phyloP scores from a whole-genome alignment of 2,329 filamentous ascomycete genomes.

The Sporothrix brunneoviolacea region DNA sequence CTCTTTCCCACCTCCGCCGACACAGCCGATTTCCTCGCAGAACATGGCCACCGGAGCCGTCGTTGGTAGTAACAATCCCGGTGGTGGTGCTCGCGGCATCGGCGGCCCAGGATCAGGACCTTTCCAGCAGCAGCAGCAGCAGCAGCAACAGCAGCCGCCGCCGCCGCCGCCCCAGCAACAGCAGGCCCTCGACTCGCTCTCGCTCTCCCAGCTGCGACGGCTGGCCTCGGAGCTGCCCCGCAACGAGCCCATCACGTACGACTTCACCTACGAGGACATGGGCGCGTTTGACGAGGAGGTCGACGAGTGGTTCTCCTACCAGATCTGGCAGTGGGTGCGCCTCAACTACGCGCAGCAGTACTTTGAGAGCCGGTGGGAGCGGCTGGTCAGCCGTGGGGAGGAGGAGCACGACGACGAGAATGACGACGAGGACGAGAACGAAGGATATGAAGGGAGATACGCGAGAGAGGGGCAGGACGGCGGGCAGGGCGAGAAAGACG shows the following conservation, averaged over 20 bases:
- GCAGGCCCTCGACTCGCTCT: slow-evolving; percentile 58
- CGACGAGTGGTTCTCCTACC: slow-evolving; percentile 96
- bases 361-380: slow-evolving; percentile 71
- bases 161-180: neutral
- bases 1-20: slow-evolving; percentile 2
- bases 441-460: neutral
- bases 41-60: slow-evolving; percentile 1
- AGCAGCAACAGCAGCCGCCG: neutral
- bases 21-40: neutral
- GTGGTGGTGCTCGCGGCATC: neutral
- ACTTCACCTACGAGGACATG: slow-evolving; percentile 72
- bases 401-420: slow-evolving; percentile 31
- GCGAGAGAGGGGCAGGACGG: slow-evolving; percentile 19
- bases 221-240: slow-evolving; percentile 69
- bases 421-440: slow-evolving; percentile 13
- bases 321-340: slow-evolving; percentile 75
- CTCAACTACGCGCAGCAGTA: slow-evolving; percentile 67
- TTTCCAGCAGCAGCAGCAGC: neutral
- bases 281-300: slow-evolving; percentile 78
- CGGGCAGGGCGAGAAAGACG: slow-evolving; percentile 24
- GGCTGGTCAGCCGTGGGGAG: slow-evolving; percentile 33
- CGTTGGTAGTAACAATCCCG: neutral
- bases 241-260: slow-evolving; percentile 67
- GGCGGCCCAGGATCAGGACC: neutral
- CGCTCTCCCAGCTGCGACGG: slow-evolving; percentile 64